A percentile compares a stretch with the other conserved stretches of the same genome.
phyloP scores from a whole-genome alignment of 805 yeast species.

The Lachancea dasiensis region DNA sequence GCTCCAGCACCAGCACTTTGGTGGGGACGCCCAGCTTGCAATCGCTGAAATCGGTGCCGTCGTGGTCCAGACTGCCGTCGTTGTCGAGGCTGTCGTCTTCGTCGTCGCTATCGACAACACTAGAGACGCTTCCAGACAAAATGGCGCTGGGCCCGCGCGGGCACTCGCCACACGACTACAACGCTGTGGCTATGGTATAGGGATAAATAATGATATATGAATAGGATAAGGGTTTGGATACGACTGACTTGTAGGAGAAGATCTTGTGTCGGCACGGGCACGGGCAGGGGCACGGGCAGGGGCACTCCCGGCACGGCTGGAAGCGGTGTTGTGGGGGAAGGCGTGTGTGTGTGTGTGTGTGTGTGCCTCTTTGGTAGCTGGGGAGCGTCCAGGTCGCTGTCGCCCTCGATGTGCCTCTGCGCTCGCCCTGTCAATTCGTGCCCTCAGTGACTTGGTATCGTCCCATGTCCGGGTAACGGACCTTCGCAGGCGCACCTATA shows the following conservation, averaged over 20 bases:
- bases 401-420: too few relatives aligned
- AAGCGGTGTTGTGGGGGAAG: too few relatives aligned
- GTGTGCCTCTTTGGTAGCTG: too few relatives aligned
- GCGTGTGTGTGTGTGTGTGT: too few relatives aligned
- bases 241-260: too few relatives aligned
- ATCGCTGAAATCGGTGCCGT: constrained; percentile 5
- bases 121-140: constrained; percentile 5
- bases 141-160: constrained; percentile 3
- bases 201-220: not conserved
- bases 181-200: constrained; percentile 6
- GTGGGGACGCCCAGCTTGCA: constrained; percentile 9
- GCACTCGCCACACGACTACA: constrained; percentile 6
- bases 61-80: constrained; percentile 3
- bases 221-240: too few relatives aligned
- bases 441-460: not conserved
- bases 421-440: too few relatives aligned
- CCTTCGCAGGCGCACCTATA: too few relatives aligned
- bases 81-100: constrained; percentile 2
- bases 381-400: too few relatives aligned
- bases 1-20: constrained; percentile 22
- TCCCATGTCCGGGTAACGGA: not conserved
- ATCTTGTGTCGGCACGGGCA: too few relatives aligned
- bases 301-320: too few relatives aligned
- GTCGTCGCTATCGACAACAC: constrained; percentile 5
- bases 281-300: too few relatives aligned